A percentile compares a stretch with the other conserved stretches of the same genome.
Evolutionary conservation across 805 yeast genomes (phyloP).

Genomic region (Ogataea salicorniae): DNA sequence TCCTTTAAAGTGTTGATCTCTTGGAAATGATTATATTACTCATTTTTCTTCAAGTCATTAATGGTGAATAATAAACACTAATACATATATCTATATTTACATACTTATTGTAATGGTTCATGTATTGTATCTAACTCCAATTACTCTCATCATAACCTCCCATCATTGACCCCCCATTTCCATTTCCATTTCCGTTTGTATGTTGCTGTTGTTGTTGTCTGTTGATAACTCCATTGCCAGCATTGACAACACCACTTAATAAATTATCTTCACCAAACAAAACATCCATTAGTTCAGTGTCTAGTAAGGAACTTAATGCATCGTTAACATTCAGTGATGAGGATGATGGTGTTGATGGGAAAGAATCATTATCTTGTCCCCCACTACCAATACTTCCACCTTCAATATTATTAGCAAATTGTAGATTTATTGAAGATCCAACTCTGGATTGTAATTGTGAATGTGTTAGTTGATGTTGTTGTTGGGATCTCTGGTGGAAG

Average conservation of each 20-base stretch:
- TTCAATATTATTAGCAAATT: background rate
- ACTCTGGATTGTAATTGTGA: too few species aligned
- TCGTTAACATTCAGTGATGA: slow-evolving; percentile 20
- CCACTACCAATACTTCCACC: background rate
- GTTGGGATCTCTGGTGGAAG: background rate
- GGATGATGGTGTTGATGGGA: slow-evolving; percentile 7
- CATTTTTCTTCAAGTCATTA: too few species aligned
- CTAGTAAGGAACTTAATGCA: slow-evolving; percentile 24
- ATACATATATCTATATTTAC: too few species aligned
- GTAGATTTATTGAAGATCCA: background rate
- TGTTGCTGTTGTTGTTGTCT: too few species aligned
- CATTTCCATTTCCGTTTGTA: background rate
- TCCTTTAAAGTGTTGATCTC: too few species aligned
- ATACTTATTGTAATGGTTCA: too few species aligned
- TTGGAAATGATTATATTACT: too few species aligned
- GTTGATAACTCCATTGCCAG: background rate
- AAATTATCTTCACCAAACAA: slow-evolving; percentile 26
- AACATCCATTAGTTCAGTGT: slow-evolving; percentile 30
- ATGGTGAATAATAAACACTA: too few species aligned
- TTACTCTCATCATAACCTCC: too few species aligned
- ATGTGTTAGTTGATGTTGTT: background rate
- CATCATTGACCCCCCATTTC: background rate
- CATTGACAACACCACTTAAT: slow-evolving; percentile 3
- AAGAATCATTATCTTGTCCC: slow-evolving; percentile 1
- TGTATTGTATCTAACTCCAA: too few species aligned